Base-by-base conservation (phyloP, 345 rosid species). In the Raphanus sativus region DNA sequence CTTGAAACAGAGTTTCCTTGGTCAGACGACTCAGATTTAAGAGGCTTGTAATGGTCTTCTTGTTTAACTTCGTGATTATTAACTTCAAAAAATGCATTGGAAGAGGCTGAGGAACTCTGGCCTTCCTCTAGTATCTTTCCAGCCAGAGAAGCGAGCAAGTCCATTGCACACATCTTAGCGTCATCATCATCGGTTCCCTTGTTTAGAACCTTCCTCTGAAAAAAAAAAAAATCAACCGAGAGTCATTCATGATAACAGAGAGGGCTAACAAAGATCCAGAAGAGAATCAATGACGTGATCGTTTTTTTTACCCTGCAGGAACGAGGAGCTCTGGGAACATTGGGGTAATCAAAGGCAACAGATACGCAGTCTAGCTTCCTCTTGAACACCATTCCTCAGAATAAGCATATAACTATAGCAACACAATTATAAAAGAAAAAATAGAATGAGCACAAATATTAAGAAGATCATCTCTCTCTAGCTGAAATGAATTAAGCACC, bases 81-180 rank as follows among this genome's bases (percentile, higher is more conserved):
- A 73, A 86, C 88, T 55, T 82, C 94, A 1, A 94, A 91, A 1
- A 94, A 91, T 58, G 93, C 89, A 76, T 92, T 91, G 50, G 93
- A 89, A 66, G 80, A 80, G 56, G 98, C 90, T 10, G 90, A 85
- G 64, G 90, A 91, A 82, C 94, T 86, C 80, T 92, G 93, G 26
- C 87, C 83, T 88, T 91, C 94, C 83, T 86, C 87, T 80, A 95
- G 70, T 63, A 95, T 72, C 86, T 95, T 87, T 67, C 94, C 97
- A 16, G 99, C 99, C 71, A 95, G 73, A 66, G 94, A 87, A 76
- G 99, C 99, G 5, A 95, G 90, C 73, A 95, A 85, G 75, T 95
- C 97, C 67, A 95, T 83, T 15, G 96, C 90, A 70, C 94, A 92
- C 34, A 87, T 71, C 81, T 88, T 77, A 71, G 78, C 70, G 25